phyloP scores from a whole-genome alignment of 345 rosid species.

The Boechera divaricarpa region DNA sequence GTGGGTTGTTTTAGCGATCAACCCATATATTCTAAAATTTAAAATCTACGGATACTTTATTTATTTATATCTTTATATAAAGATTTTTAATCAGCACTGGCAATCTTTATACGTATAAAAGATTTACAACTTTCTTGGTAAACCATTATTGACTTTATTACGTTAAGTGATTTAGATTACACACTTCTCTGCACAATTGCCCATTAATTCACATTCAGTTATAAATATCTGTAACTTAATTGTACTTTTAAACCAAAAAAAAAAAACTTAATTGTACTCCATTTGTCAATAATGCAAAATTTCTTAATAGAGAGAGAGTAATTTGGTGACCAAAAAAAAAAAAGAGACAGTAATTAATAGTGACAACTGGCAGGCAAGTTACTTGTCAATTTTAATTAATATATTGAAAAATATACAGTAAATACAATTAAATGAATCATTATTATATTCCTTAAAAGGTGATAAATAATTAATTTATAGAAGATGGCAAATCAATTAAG shows the following conservation, averaged over 20 bases:
- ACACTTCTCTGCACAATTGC: neutral
- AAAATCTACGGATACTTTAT: too few species aligned
- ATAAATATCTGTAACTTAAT: neutral
- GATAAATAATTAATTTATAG: neutral
- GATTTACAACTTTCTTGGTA: neutral
- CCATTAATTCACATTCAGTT: neutral
- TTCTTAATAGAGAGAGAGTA: neutral
- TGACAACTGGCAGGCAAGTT: conserved; percentile 6
- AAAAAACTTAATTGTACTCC: neutral
- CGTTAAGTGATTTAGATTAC: neutral
- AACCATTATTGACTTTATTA: neutral
- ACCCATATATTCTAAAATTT: too few species aligned
- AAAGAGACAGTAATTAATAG: neutral
- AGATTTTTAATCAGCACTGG: neutral
- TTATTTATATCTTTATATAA: neutral
- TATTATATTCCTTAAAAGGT: neutral
- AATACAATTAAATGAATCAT: neutral
- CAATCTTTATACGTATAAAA: neutral
- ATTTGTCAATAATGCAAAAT: neutral
- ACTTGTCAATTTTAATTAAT: neutral
- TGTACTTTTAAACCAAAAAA: neutral
- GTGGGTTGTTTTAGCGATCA: too few species aligned
- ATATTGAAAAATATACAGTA: conserved; percentile 1
- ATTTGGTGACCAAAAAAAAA: too few species aligned
- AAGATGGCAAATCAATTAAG: neutral